Percentiles rank a stretch among this genome's conserved stretches.
Conservation (phyloP, 345 rosid species). For the Eucalyptus guilfoylei region DNA sequence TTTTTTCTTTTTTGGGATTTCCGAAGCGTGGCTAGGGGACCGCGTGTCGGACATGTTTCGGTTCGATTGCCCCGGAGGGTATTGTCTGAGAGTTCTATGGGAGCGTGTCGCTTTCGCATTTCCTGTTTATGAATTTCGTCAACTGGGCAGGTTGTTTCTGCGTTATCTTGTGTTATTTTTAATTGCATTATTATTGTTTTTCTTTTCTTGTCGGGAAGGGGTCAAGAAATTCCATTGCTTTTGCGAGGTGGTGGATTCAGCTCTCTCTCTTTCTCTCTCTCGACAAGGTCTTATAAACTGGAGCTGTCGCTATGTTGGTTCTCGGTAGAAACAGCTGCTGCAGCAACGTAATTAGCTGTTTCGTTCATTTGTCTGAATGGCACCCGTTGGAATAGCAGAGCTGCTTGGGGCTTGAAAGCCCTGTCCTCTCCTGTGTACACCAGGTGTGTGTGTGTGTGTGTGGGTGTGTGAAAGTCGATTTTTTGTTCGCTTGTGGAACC, state of each 20-base stretch:
- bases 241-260: background rate
- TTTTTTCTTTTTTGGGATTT: background rate
- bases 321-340: conserved; percentile 13
- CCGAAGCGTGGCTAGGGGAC: background rate
- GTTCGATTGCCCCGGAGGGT: background rate
- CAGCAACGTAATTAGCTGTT: conserved; percentile 26
- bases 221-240: background rate
- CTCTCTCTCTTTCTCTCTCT: background rate
- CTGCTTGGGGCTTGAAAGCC: conserved; percentile 32
- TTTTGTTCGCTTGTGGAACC: background rate
- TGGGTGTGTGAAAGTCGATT: background rate
- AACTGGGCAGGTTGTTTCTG: background rate
- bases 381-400: conserved; percentile 66
- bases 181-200: background rate
- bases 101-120: background rate
- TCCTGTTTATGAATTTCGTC: background rate
- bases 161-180: background rate
- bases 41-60: background rate
- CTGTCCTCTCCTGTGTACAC: background rate
- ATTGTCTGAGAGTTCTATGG: background rate
- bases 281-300: conserved; percentile 5
- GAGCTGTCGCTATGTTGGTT: conserved; percentile 46
- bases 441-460: background rate
- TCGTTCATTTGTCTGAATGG: conserved; percentile 84
- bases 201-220: background rate